A percentile compares a stretch with the other conserved stretches of the same genome.
Conservation (phyloP, 148 eudicot species). For the Spergularia bocconei region DNA sequence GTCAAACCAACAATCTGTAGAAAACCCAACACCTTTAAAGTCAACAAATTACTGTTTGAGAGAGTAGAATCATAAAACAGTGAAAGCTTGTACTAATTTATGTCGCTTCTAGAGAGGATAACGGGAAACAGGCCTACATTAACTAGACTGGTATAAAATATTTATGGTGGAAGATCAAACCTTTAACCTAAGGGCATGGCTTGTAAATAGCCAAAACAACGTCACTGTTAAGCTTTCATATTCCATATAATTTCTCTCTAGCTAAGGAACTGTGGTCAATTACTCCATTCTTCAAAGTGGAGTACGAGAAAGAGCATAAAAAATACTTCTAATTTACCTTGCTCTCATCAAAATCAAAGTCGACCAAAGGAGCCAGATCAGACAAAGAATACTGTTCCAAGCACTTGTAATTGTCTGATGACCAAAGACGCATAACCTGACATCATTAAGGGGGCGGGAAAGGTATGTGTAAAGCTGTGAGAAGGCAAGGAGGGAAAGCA, state of each 20-base stretch:
- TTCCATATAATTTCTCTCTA: too few relatives aligned
- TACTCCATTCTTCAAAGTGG: neutral
- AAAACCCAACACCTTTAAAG: constrained; percentile 12
- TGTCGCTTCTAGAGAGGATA: neutral
- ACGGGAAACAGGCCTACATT: neutral
- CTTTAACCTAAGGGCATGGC: constrained; percentile 4
- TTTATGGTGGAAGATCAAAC: neutral
- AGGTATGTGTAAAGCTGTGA: neutral
- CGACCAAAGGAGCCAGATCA: constrained; percentile 50
- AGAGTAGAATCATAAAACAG: neutral
- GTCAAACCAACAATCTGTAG: constrained; percentile 76
- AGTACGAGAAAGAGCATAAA: neutral
- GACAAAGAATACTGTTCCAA: constrained; percentile 70
- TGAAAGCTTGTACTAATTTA: neutral
- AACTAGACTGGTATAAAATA: neutral
- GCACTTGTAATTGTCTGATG: constrained; percentile 61
- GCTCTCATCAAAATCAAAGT: constrained; percentile 91
- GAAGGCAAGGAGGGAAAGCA: neutral
- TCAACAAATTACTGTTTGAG: neutral
- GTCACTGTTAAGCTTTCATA: neutral
- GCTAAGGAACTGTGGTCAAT: neutral
- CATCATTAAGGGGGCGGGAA: constrained; percentile 16
- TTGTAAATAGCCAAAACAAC: neutral
- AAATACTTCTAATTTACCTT: constrained; percentile 48
- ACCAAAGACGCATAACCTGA: constrained; percentile 93